phyloP scores from a whole-genome alignment of 495 filamentous ascomycete genomes.

The Pyronema omphalodes region DNA sequence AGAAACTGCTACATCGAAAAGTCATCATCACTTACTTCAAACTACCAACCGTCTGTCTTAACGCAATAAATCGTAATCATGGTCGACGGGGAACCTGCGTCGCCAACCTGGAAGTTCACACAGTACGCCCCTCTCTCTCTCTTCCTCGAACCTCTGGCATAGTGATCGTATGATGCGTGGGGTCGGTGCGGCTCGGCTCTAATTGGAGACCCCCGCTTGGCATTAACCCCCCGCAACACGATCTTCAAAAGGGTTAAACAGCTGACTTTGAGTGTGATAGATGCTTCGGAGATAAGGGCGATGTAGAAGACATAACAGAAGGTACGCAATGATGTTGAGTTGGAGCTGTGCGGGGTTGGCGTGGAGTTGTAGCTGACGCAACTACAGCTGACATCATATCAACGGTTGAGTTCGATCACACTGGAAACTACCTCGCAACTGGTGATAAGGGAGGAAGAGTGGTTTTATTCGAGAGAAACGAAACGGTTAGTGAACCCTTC shows the following conservation, averaged over 20 bases:
- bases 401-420: slow-evolving; percentile 97
- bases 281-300: slow-evolving; percentile 98
- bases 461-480: slow-evolving; percentile 92
- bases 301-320: slow-evolving; percentile 99
- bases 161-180: slow-evolving; percentile 3
- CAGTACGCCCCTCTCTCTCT: slow-evolving; percentile 48
- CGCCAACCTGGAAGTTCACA: slow-evolving; percentile 99
- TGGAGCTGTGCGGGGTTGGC: neutral
- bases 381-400: slow-evolving; percentile 90
- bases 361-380: neutral
- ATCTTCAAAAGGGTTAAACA: neutral
- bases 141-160: slow-evolving; percentile 8
- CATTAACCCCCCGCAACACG: too few species aligned
- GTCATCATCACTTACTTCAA: neutral
- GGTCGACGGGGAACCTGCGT: slow-evolving; percentile 85
- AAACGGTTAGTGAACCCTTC: slow-evolving; percentile 50
- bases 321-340: slow-evolving; percentile 34
- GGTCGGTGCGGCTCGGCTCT: neutral
- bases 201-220: neutral
- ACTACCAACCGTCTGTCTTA: too few species aligned
- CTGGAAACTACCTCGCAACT: slow-evolving; percentile 92
- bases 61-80: slow-evolving; percentile 31
- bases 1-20: too few species aligned
- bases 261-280: slow-evolving; percentile 30
- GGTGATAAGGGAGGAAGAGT: slow-evolving; percentile 96